phyloP scores from a whole-genome alignment of 495 filamentous ascomycete species.

The Xeromyces bisporus region DNA sequence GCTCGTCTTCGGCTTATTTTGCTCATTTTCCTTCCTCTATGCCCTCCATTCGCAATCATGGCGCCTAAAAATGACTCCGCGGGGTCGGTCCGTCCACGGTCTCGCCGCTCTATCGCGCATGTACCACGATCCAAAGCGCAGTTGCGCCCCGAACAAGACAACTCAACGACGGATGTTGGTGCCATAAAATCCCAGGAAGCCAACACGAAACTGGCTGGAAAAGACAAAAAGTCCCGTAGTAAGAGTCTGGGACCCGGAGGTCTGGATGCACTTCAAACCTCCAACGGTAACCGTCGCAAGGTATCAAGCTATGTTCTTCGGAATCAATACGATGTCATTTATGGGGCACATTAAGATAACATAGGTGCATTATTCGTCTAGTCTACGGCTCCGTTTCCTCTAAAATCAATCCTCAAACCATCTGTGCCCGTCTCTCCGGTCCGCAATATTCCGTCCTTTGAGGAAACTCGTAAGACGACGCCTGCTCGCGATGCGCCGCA shows the following conservation, averaged over 20 bases:
- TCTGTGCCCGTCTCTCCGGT: slow-evolving; percentile 51
- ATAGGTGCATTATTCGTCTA: slow-evolving; percentile 8
- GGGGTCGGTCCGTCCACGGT: slow-evolving; percentile 30
- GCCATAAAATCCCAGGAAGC: slow-evolving; percentile 13
- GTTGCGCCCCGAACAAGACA: slow-evolving; percentile 45
- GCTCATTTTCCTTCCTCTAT: slow-evolving; percentile 6
- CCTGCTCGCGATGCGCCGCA: slow-evolving; percentile 15
- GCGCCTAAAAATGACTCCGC: slow-evolving; percentile 22
- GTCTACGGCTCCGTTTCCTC: slow-evolving; percentile 37
- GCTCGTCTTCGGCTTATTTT: background rate
- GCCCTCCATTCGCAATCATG: slow-evolving; percentile 9
- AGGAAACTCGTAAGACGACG: slow-evolving; percentile 26
- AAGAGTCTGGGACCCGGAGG: slow-evolving; percentile 92
- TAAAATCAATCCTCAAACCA: slow-evolving; percentile 76
- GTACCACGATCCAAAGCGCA: slow-evolving; percentile 35
- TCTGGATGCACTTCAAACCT: slow-evolving; percentile 61
- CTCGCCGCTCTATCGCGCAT: slow-evolving; percentile 65
- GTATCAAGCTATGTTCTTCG: slow-evolving; percentile 26
- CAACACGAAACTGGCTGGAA: slow-evolving; percentile 20
- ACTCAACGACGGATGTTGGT: slow-evolving; percentile 45
- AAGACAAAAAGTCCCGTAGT: slow-evolving; percentile 66
- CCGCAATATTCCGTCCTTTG: slow-evolving; percentile 39
- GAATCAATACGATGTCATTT: background rate
- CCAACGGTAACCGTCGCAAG: slow-evolving; percentile 64
- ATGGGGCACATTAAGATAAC: slow-evolving; percentile 4